phyloP scores from a whole-genome alignment of 2,329 filamentous ascomycete species.

The Cyclaneusma minus region DNA sequence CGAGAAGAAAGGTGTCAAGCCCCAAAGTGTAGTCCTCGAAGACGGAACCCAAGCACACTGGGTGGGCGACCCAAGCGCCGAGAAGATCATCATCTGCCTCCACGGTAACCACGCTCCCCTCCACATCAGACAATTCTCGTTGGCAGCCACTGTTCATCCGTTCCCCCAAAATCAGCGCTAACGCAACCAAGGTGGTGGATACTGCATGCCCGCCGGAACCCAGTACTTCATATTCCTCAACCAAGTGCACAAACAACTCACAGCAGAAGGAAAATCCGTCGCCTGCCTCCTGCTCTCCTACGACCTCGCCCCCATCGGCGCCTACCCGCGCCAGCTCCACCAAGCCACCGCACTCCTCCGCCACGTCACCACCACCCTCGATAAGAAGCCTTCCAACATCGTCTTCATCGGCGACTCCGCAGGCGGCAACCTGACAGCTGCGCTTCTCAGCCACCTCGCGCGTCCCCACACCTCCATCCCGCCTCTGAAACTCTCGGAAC shows the following conservation, averaged over 20 bases:
- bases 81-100: conserved; percentile 28
- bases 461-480: conserved; percentile 43
- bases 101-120: conserved; percentile 20
- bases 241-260: conserved; percentile 15
- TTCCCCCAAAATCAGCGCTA: conserved; percentile 2
- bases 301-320: conserved; percentile 27
- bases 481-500: conserved; percentile 22
- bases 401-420: conserved; percentile 36
- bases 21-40: conserved; percentile 11
- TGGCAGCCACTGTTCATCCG: neutral
- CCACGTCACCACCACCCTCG: conserved; percentile 21
- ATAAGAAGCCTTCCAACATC: conserved; percentile 17
- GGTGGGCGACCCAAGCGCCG: conserved; percentile 23
- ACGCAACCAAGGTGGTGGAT: conserved; percentile 33
- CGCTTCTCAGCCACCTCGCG: conserved; percentile 30
- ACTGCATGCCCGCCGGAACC: conserved; percentile 28
- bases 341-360: conserved; percentile 28
- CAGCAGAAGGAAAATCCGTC: conserved; percentile 25
- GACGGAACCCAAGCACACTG: conserved; percentile 29
- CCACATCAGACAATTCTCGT: neutral
- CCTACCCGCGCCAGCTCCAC: conserved; percentile 30
- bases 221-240: conserved; percentile 32
- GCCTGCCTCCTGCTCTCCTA: conserved; percentile 40
- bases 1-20: conserved; percentile 9
- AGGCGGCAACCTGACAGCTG: conserved; percentile 30